Percentiles rank a stretch among this genome's conserved stretches.
Evolutionary conservation across 257 asterid species (phyloP).

Genomic region (Nicotiana tomentosiformis): DNA sequence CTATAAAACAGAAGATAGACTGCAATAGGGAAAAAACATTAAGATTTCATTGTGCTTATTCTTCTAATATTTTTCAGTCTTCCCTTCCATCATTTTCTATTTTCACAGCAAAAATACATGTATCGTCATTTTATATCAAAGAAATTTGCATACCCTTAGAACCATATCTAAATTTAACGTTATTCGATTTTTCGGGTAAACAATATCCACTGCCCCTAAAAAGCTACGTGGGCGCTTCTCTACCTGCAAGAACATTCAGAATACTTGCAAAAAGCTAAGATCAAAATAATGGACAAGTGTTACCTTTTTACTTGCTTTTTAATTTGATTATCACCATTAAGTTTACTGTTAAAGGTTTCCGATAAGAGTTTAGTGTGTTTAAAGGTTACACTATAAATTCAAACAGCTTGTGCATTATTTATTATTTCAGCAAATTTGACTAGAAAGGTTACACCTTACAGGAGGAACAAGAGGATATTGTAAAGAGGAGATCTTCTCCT

Average conservation of each 20-base stretch:
- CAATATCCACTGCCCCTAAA: not conserved
- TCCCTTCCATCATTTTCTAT: too few relatives aligned
- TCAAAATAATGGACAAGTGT: not conserved
- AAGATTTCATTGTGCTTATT: too few relatives aligned
- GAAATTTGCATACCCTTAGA: too few relatives aligned
- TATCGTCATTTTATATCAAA: too few relatives aligned
- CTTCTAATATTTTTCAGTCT: too few relatives aligned
- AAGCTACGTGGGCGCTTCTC: not conserved
- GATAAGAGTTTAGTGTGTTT: not conserved
- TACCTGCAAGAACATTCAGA: constrained; percentile 5
- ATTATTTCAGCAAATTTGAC: not conserved
- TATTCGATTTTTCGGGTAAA: too few relatives aligned
- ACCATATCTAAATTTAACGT: too few relatives aligned
- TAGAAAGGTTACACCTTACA: not conserved
- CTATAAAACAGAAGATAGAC: too few relatives aligned
- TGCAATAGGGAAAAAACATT: too few relatives aligned
- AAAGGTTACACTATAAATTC: not conserved
- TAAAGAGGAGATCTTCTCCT: constrained; percentile 2
- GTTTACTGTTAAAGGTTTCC: not conserved
- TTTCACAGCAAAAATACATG: too few relatives aligned
- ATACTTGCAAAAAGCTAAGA: constrained; percentile 1
- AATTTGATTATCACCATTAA: not conserved
- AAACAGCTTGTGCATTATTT: not conserved
- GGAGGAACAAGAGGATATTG: constrained; percentile 19
- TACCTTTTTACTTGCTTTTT: not conserved